A percentile compares a stretch with the other conserved stretches of the same genome.
Conservation (phyloP, 2,329 filamentous ascomycete species). For the Penicillium oxalicum region DNA sequence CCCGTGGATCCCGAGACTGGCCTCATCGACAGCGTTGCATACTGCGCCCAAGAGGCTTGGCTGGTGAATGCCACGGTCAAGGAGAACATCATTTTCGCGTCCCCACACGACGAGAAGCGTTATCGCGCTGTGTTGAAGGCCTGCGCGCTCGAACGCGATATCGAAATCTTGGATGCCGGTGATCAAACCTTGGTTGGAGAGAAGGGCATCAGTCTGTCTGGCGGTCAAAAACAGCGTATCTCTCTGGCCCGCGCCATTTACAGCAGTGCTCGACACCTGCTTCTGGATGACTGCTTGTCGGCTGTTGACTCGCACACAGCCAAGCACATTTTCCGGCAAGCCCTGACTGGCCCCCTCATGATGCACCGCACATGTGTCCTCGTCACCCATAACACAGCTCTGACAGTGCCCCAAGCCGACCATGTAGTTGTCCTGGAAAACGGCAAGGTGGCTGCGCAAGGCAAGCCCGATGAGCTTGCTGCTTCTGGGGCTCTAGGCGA, state of each 20-base stretch:
- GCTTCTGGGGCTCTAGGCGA: conserved; percentile 84
- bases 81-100: conserved; percentile 90
- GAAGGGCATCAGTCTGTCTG: conserved; percentile 93
- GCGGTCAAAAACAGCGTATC: conserved; percentile 95
- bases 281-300: conserved; percentile 91
- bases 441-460: conserved; percentile 70
- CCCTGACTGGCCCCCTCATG: conserved; percentile 86
- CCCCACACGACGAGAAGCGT: conserved; percentile 69
- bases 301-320: conserved; percentile 96
- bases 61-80: conserved; percentile 92
- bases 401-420: conserved; percentile 74
- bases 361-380: conserved; percentile 81
- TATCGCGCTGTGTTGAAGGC: conserved; percentile 86
- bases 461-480: conserved; percentile 71
- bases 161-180: conserved; percentile 85
- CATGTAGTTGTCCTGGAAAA: conserved; percentile 84
- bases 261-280: conserved; percentile 81
- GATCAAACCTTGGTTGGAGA: conserved; percentile 93
- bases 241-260: conserved; percentile 96
- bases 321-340: conserved; percentile 96
- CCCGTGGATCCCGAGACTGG: conserved; percentile 74
- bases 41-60: conserved; percentile 96
- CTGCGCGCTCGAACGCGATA: conserved; percentile 83
- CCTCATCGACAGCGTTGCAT: conserved; percentile 85
- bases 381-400: conserved; percentile 89